Base-by-base conservation (phyloP, 805 yeast species). In the Wickerhamomyces tratensis region DNA sequence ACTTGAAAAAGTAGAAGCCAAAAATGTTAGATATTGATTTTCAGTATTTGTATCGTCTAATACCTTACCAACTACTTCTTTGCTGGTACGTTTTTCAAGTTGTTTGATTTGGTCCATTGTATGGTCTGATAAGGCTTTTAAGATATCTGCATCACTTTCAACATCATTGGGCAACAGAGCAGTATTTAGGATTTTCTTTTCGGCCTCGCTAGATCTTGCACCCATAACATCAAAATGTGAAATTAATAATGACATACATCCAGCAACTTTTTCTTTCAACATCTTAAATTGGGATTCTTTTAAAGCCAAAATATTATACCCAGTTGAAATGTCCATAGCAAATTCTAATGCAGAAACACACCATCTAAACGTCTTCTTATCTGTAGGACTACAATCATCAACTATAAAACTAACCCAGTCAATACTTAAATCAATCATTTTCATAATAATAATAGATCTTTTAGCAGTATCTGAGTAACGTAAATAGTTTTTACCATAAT, bases 141-240 rank as follows among this genome's bases (percentile, higher is more conserved):
- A 58, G 25, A 75, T 65, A 36, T 68, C 74, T 41, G 70, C 76
- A 47, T 75, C 81, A 44, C 68, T 71, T 56, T 75, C 78, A 50
- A 75, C 61, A 7, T 76, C 74, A 31, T 63, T 65, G 40, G 66
- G 64, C 29, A 56, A 56, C 39, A 49, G 65, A 41, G 55, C 55
- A 44, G 55, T 61, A 38, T 48, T 54, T 54, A 69, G 72, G 40
- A 74, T 68, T 51, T 74, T 80, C 41, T 77, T 79, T 66, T 72
- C 63, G 59, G 75, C 47, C 43, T 52, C 75, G 72, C 59, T 82
- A 2, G 96, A 84, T 54, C 98, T 74, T 0, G 97, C 97, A 39
- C 98, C 98, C 96, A 91, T 93, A 41, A 93, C 88, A 63, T 93
- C 98, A 56, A 93, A 93, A 64, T 93, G 98, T 0, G 96, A 86